Base-by-base conservation (phyloP, 2,329 filamentous ascomycete genomes). In the Neoarthrinium moseri region DNA sequence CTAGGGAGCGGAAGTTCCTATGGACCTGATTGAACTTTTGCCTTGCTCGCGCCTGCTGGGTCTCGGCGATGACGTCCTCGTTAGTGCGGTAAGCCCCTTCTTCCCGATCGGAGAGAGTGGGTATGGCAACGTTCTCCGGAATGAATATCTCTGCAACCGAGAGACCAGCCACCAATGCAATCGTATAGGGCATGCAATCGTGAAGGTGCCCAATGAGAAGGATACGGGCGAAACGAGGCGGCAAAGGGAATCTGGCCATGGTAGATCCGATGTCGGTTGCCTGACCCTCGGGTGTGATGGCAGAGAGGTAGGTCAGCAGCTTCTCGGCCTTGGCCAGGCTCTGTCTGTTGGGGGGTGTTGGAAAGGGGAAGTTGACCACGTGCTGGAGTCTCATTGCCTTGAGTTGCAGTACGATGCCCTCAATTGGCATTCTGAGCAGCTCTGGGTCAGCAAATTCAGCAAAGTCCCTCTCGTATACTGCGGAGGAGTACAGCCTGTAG, bases 281-380 rank as follows among this genome's bases (percentile, higher is more conserved):
- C 56, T 86, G 81, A 1, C 90, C 89, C 8, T 78, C 75, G 0
- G 78, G 56, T 10, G 83, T 82, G 24, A 97, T 74, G 1, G 92
- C 94, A 1, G 89, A 89, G 4, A 99, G 78, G 62, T 96, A 95
- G 37, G 81, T 84, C 7, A 99, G 75, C 6, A 96, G 75, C 59
- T 86, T 90, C 69, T 99, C 94, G 1, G 94, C 91, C 60, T 87
- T 89, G 39, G 81, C 80, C 17, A 99, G 74, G 51, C 84, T 89
- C 43, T 83, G 75, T 12, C 84, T 78, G 56, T 91, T 86, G 2
- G 94, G 94, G 0, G 91, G 84, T 12, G 92, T 97, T 4, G 94
- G 94, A 63, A 97, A 99, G 1, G 95, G 94, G 63, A 99, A 99
- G 66, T 94, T 95, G 62, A 89, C 80, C 6, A 99, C 87, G 47